Percentiles rank a stretch among this genome's conserved stretches.
phyloP scores from a whole-genome alignment of 2,329 filamentous ascomycete species.

The Xylariomycetidae sp. region DNA sequence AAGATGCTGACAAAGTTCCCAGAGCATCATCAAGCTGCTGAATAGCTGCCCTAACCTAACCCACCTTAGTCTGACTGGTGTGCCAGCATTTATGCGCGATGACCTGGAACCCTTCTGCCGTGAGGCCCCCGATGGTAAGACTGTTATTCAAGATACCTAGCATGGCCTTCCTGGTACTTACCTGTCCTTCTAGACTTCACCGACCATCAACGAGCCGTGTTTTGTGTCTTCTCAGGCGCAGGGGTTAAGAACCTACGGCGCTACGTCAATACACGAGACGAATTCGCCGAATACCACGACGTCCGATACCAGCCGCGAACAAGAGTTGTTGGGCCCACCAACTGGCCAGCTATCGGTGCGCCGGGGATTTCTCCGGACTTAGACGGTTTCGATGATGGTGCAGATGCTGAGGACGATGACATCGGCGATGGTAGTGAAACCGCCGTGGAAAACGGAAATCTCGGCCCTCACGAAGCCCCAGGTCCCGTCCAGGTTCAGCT shows the following conservation, averaged over 20 bases:
- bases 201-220: conserved; percentile 88
- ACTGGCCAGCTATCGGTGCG: no score
- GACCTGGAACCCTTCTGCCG: conserved; percentile 84
- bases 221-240: conserved; percentile 91
- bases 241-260: conserved; percentile 73
- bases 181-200: conserved; percentile 67
- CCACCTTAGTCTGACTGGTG: conserved; percentile 89
- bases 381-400: conserved; percentile 24
- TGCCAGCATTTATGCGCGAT: conserved; percentile 80
- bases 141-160: background rate
- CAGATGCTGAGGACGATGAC: conserved; percentile 27
- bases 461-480: conserved; percentile 13
- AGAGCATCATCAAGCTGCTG: conserved; percentile 86
- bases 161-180: conserved; percentile 17
- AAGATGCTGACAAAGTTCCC: no score
- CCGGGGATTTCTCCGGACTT: no score
- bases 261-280: conserved; percentile 59
- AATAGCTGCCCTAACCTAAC: conserved; percentile 90
- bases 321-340: no score
- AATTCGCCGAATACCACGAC: conserved; percentile 36
- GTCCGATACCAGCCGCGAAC: conserved; percentile 7
- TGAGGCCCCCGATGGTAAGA: conserved; percentile 66
- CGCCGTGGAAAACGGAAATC: conserved; percentile 18
- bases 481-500: conserved; percentile 12
- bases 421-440: conserved; percentile 29